Evolutionary conservation across 768 basidiomycete species (phyloP), one percentile per base, ranked within the genome.

Genomic region (Imleria badia): DNA sequence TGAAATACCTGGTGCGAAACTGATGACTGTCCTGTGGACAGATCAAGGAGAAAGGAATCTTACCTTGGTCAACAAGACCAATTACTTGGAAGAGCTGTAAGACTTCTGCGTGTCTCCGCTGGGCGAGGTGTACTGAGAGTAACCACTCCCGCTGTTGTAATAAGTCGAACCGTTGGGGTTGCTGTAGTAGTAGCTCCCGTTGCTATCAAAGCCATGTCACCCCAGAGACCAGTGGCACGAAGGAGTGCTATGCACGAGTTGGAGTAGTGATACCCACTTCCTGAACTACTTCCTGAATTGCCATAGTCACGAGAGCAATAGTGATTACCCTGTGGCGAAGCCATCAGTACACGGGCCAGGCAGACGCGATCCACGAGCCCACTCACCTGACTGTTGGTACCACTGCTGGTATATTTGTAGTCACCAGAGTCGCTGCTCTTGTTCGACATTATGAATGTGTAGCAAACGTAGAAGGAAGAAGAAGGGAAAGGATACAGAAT

Each of bases 141-240:
- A 63, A 0, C 84, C 84, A 14, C 14, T 53, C 0, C 81, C 82
- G 36, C 41, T 75, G 69, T 84, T 77, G 63, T 85, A 79, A 64
- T 87, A 86, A 6, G 75, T 84, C 1, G 82, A 84, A 0, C 81
- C 79, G 44, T 86, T 74, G 43, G 81, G 67, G 73, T 87, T 86
- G 45, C 61, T 64, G 67, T 87, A 86, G 63, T 86, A 85, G 70
- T 86, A 86, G 53, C 79, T 79, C 3, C 82, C 84, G 50, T 86
- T 55, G 6, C 78, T 79, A 52, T 45, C 26, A 46, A 48, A 60
- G 42, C 45, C 42, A 5, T 11, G 31, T 56, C 43, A 41, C 3
- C 7, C 8, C 19, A 35, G 4, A 15, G 3, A 19, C 6, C 15
- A 31, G 29, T 44, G 7, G 19, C 14, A 10, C 14, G 19, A 39